Evolutionary conservation across 495 filamentous ascomycete genomes (phyloP), one percentile per base, ranked within the genome.

Genomic region (Sabuloglossum arenarium): DNA sequence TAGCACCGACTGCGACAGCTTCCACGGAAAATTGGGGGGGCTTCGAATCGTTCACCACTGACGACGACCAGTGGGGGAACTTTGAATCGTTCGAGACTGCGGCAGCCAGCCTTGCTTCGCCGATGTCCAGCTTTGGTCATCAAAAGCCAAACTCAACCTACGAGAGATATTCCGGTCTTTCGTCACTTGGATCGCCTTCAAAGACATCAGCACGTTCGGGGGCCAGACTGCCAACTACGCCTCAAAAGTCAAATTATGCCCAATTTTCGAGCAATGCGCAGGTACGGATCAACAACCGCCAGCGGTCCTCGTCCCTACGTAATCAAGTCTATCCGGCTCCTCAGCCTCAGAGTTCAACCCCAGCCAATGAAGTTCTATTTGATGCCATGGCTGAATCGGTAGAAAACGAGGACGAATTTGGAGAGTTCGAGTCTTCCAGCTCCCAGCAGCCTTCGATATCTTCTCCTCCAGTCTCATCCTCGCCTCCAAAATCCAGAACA

Each of bases 371-470:
- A 24, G 50, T 58, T 16, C 25, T 58, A 14, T 58, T 58, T 21
- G 56, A 58, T 31, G 52, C 55, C 27, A 47, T 21, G 21, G 55
- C 1, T 23, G 25, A 57, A 43, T 0, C 25, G 23, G 0, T 25
- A 16, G 23, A 21, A 10, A 49, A 58, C 9, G 57, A 59, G 10
- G 57, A 59, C 25, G 57, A 59, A 12, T 59, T 59, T 59, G 57
- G 57, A 25, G 51, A 59, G 10, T 59, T 59, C 55, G 53, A 59
- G 29, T 16, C 24, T 19, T 55, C 28, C 16, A 32, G 11, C 31
- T 11, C 28, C 8, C 12, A 21, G 25, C 23, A 28, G 25, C 24
- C 6, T 1, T 1, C 28, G 16, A 14, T 12, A 14, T 27, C 28
- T 51, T 1, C 47, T 29, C 24, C 47, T 4, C 12, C 23, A 29